phyloP scores from a whole-genome alignment of 2,329 filamentous ascomycete genomes.

The Cyanodermella asteris region DNA sequence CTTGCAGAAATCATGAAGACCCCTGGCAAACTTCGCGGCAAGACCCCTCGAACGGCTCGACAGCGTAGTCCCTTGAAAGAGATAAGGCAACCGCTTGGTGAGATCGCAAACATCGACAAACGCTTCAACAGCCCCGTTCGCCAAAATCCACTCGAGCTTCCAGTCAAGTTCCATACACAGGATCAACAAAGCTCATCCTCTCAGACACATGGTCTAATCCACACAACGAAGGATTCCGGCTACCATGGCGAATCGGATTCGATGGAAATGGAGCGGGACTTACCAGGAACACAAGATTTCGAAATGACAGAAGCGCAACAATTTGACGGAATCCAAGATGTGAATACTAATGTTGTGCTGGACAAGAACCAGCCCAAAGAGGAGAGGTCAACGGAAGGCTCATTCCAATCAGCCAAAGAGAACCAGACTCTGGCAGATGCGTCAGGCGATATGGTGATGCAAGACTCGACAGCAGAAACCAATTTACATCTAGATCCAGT shows the following conservation, averaged over 20 bases:
- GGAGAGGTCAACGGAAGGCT: constrained; percentile 19
- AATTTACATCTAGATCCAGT: too few species aligned
- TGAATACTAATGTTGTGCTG: constrained; percentile 3
- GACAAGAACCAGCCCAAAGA: constrained; percentile 7
- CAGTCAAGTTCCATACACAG: too few species aligned
- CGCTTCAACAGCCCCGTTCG: too few species aligned
- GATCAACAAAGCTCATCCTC: constrained; percentile 18
- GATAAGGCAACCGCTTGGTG: too few species aligned
- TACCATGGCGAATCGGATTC: constrained; percentile 22
- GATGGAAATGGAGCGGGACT: too few species aligned
- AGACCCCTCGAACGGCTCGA: constrained; percentile 23
- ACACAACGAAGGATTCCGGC: constrained; percentile 25
- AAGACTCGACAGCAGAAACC: too few species aligned
- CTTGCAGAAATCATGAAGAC: constrained; percentile 85
- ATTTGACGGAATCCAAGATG: too few species aligned
- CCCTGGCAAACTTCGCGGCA: constrained; percentile 25
- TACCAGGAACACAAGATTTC: too few species aligned
- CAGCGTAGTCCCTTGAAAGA: constrained; percentile 22
- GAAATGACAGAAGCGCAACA: too few species aligned
- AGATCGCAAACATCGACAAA: too few species aligned
- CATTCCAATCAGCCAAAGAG: constrained; percentile 25
- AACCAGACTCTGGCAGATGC: constrained; percentile 16
- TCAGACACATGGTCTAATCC: constrained; percentile 15
- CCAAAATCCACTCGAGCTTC: too few species aligned
- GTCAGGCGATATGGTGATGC: too few species aligned